These are phyloP conservation scores for Malbranchea zuffiana DNA, from an alignment of 2,329 filamentous ascomycete genomes.

Conservation along the genomic window DNA sequence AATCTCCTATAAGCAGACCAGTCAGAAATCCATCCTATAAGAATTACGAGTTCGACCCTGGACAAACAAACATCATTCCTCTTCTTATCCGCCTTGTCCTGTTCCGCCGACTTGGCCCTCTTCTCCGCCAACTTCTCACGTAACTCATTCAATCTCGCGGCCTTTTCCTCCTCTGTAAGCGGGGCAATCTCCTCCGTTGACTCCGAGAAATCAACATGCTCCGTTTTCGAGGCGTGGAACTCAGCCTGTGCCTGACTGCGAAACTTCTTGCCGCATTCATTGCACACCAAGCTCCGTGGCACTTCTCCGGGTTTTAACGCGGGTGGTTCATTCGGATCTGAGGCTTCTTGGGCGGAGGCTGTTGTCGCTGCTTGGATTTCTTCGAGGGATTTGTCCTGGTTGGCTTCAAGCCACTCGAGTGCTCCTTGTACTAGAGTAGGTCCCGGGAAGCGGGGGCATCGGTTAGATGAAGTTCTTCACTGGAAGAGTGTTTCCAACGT, in stretches of 20 bases:
- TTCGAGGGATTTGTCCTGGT: slow-evolving; percentile 66
- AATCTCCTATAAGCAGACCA: slow-evolving; percentile 41
- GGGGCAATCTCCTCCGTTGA: slow-evolving; percentile 87
- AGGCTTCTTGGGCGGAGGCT: slow-evolving; percentile 40
- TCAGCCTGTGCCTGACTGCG: slow-evolving; percentile 69
- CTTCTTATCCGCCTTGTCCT: slow-evolving; percentile 16
- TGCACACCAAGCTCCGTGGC: slow-evolving; percentile 77
- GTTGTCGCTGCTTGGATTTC: slow-evolving; percentile 20
- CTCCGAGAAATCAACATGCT: slow-evolving; percentile 83
- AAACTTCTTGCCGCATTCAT: slow-evolving; percentile 90
- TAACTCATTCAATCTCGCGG: slow-evolving; percentile 48
- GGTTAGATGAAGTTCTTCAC: slow-evolving; percentile 1
- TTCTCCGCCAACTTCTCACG: slow-evolving; percentile 15
- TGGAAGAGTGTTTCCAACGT: neutral
- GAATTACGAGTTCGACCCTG: neutral
- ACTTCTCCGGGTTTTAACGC: slow-evolving; percentile 59
- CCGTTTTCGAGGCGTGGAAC: slow-evolving; percentile 84
- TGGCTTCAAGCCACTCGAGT: slow-evolving; percentile 87
- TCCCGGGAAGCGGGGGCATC: too few species aligned
- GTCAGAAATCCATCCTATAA: neutral
- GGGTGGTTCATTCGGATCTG: slow-evolving; percentile 47
- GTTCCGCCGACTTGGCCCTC: slow-evolving; percentile 11
- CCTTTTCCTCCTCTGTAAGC: slow-evolving; percentile 84
- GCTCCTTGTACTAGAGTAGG: slow-evolving; percentile 63
- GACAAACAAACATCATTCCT: slow-evolving; percentile 16